These are phyloP conservation scores for Waitea zeae DNA, from an alignment of 1,284 basidiomycete species.

Conservation along the genomic window DNA sequence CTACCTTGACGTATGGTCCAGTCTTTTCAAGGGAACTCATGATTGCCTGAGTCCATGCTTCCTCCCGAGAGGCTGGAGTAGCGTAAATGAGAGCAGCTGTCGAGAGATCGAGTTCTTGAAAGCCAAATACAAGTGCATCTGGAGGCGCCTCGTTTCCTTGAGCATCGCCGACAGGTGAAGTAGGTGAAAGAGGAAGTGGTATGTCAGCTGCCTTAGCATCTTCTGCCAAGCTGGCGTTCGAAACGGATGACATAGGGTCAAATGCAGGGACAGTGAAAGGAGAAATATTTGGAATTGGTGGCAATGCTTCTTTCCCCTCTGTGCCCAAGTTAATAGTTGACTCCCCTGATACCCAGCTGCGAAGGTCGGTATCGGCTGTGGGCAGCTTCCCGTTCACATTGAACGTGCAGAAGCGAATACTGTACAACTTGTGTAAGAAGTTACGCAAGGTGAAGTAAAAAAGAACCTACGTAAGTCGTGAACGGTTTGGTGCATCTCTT, in stretches of 20 bases:
- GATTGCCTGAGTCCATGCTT: slow-evolving; percentile 46
- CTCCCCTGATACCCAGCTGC: no score
- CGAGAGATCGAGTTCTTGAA: slow-evolving; percentile 64
- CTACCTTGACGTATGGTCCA: background rate
- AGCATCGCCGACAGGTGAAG: no score
- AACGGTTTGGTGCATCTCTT: background rate
- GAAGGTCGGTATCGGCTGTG: no score
- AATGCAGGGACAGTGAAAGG: background rate
- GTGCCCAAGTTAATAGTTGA: no score
- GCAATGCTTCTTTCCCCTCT: no score
- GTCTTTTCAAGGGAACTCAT: slow-evolving; percentile 50
- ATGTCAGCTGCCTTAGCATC: no score
- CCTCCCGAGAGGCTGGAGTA: slow-evolving; percentile 39
- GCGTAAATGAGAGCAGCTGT: slow-evolving; percentile 56
- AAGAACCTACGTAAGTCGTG: no score
- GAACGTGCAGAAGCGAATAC: slow-evolving; percentile 56
- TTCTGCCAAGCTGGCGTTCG: background rate
- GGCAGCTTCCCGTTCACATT: slow-evolving; percentile 64
- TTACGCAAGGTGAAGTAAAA: no score
- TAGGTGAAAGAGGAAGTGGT: no score
- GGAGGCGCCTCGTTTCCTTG: no score
- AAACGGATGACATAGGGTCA: background rate
- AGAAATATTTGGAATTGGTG: background rate
- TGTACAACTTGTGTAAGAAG: slow-evolving; percentile 13
- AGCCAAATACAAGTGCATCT: slow-evolving; percentile 52